Base-by-base conservation (phyloP, 306 rosid species). In the Fragaria iinumae region DNA sequence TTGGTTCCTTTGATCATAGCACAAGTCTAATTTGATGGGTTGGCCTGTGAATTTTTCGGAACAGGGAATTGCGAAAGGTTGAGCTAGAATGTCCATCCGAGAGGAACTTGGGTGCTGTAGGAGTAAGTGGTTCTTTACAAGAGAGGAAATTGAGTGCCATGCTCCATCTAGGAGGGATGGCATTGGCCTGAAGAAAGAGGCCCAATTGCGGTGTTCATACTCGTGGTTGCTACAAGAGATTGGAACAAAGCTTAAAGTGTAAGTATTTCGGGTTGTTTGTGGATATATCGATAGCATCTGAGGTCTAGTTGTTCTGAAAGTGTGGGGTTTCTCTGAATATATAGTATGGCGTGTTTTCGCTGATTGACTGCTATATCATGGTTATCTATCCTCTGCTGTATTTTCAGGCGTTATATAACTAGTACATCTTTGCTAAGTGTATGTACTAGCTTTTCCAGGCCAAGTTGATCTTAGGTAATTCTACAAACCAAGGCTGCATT, bases 81-180 rank as follows among this genome's bases (percentile, higher is more conserved):
- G 76, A 32, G n/a, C 74, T 16, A 67, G 62, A 45, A 67, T 66
- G 78, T 69, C 49, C 29, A 44, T 75, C 45, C 63, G 29, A 63
- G 72, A 74, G 32, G 89, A 80, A 45, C 73, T 69, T 49, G 68
- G 20, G 41, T 38, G 63, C 72, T 27, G 36, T 79, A 45, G 71
- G 56, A 75, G 73, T 21, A 79, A 69, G 71, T 84, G 88, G 82
- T 76, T 81, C 60, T 84, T 87, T 78, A 78, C 80, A 50, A 74
- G 34, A 69, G 63, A 84, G 34, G 90, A 86, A 52, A 81, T 86
- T 43, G 90, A 62, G 49, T 49, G n/a, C 1, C 55, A 69, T 47
- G 76, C 90, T 62, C 90, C 90, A 0, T 87, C 88, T 5, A 48
- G 90, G 67, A 84, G 75, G 74, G 90, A 87, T 71, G 90, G 86